A percentile compares a stretch with the other conserved stretches of the same genome.
These are phyloP conservation scores for Didymella sp. DNA, from an alignment of 2,329 filamentous ascomycete genomes.

Conservation along the genomic window DNA sequence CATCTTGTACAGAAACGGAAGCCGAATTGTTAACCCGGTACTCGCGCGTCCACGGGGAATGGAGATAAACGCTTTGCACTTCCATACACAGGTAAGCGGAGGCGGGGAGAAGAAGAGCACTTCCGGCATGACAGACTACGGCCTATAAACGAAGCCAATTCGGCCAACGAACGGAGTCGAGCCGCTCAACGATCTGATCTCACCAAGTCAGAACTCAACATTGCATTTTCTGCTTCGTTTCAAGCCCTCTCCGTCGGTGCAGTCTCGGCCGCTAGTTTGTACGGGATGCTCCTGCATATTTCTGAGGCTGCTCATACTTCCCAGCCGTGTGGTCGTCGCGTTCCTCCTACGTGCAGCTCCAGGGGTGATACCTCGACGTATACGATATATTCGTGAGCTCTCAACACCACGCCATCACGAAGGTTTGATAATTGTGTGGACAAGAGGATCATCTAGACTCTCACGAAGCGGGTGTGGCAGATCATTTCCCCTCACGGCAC, in stretches of 20 bases:
- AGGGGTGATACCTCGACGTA: background rate
- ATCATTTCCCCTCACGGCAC: background rate
- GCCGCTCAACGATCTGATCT: background rate
- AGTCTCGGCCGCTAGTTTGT: background rate
- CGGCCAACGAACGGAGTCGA: background rate
- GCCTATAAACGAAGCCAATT: background rate
- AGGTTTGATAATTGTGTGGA: background rate
- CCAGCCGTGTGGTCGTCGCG: background rate
- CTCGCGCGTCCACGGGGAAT: constrained; percentile 4
- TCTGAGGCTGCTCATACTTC: background rate
- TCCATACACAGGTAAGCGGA: constrained; percentile 1
- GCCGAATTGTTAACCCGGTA: background rate
- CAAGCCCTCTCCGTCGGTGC: background rate
- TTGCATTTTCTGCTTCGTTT: background rate
- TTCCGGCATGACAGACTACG: background rate
- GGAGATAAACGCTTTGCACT: background rate
- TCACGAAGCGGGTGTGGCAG: background rate
- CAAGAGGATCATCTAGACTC: background rate
- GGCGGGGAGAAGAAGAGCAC: background rate
- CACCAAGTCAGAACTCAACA: background rate
- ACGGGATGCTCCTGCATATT: background rate
- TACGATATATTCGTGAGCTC: background rate
- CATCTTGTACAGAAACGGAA: constrained; percentile 1
- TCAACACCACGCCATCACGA: background rate
- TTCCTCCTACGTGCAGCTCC: background rate